phyloP scores from a whole-genome alignment of 2,329 filamentous ascomycete genomes.

The Colletotrichum destructivum region DNA sequence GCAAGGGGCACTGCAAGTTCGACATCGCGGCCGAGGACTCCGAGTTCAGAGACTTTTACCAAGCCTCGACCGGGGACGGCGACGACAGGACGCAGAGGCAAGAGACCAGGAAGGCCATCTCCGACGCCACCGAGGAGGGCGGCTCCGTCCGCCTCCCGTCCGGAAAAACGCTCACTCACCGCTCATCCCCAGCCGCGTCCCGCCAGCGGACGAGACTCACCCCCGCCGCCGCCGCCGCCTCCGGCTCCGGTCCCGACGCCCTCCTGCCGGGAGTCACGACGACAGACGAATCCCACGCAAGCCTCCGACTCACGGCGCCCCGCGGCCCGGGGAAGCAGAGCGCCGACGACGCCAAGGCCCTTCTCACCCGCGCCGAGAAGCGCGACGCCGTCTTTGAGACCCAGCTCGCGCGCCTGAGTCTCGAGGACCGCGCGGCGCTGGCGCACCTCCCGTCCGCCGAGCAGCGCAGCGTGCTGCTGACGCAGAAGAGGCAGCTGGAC shows the following conservation, averaged over 20 bases:
- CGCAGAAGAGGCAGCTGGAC: conserved; percentile 49
- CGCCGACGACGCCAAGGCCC: neutral
- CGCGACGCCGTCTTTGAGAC: conserved; percentile 39
- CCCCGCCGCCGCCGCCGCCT: neutral
- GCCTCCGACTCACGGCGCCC: conserved; percentile 4
- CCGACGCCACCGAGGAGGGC: conserved; percentile 44
- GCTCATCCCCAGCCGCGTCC: conserved; percentile 36
- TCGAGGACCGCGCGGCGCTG: conserved; percentile 47
- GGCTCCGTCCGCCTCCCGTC: conserved; percentile 53
- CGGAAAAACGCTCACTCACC: conserved; percentile 53
- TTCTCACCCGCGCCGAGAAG: conserved; percentile 40
- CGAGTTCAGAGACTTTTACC: conserved; percentile 60
- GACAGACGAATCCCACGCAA: conserved; percentile 11
- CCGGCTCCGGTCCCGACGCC: neutral
- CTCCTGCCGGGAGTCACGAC: neutral
- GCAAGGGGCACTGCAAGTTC: conserved; percentile 64
- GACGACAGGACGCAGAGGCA: neutral
- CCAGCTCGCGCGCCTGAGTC: conserved; percentile 48
- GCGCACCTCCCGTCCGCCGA: conserved; percentile 49
- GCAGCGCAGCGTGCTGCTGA: conserved; percentile 48
- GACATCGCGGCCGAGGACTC: conserved; percentile 53
- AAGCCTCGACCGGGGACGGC: conserved; percentile 43
- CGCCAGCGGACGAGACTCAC: neutral
- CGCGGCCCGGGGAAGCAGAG: neutral
- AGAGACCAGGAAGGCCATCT: neutral